phyloP scores from a whole-genome alignment of 2,329 filamentous ascomycete genomes.

The Aureobasidium sp. region DNA sequence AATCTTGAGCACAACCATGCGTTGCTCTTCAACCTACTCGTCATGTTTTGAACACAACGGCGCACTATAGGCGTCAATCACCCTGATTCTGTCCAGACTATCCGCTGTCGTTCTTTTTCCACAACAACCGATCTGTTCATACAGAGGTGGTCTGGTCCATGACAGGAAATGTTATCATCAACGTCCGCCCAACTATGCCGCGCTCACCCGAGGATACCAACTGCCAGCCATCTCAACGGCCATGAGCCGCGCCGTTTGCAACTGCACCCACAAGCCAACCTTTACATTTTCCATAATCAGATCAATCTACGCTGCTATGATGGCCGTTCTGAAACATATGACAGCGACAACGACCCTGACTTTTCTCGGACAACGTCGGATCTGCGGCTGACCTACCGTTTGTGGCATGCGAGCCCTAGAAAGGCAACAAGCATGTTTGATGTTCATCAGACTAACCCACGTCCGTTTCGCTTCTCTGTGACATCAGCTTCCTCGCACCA shows the following conservation, averaged over 20 bases:
- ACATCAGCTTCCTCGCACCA: background rate
- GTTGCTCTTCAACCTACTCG: background rate
- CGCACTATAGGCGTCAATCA: slow-evolving; percentile 12
- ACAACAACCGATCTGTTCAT: background rate
- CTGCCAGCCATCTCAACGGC: slow-evolving; percentile 3
- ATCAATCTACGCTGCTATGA: background rate
- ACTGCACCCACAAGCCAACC: background rate
- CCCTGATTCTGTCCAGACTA: background rate
- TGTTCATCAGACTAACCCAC: background rate
- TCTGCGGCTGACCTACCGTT: background rate
- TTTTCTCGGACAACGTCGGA: background rate
- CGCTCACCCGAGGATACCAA: background rate
- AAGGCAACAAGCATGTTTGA: background rate
- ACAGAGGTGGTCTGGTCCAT: background rate
- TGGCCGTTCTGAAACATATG: slow-evolving; percentile 13
- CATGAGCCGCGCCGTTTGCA: background rate
- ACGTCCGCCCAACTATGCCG: background rate
- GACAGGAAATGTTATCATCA: background rate
- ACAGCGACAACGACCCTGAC: background rate
- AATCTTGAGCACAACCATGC: background rate
- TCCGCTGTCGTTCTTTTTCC: background rate
- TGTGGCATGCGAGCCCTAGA: background rate
- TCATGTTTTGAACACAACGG: slow-evolving; percentile 9
- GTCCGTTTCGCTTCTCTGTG: background rate
- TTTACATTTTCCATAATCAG: background rate